Percentiles rank a stretch among this genome's conserved stretches.
These are phyloP conservation scores for Flagelloscypha sp. DNA, from an alignment of 768 basidiomycete species.

Conservation along the genomic window DNA sequence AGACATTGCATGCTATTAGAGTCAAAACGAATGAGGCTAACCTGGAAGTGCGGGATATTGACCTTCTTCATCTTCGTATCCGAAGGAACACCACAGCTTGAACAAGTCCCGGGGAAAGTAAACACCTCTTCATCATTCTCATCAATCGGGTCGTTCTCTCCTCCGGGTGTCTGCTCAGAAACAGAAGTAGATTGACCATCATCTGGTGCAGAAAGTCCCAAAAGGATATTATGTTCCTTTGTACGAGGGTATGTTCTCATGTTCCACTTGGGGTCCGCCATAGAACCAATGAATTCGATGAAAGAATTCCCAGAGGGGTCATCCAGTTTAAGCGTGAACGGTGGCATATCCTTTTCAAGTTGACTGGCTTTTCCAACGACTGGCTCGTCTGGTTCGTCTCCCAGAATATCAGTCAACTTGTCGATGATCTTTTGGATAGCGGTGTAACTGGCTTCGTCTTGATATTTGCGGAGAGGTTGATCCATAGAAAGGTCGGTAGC, in stretches of 20 bases:
- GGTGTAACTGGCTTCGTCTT: slow-evolving; percentile 60
- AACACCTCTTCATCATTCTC: slow-evolving; percentile 78
- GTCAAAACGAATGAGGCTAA: slow-evolving; percentile 18
- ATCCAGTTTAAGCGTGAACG: slow-evolving; percentile 80
- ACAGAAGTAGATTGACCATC: slow-evolving; percentile 20
- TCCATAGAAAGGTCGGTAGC: slow-evolving; percentile 70
- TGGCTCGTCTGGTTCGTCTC: slow-evolving; percentile 48
- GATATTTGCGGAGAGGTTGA: slow-evolving; percentile 76
- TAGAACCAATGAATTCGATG: slow-evolving; percentile 79
- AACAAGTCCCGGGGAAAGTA: slow-evolving; percentile 81
- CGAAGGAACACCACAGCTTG: slow-evolving; percentile 75
- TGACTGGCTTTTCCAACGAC: slow-evolving; percentile 23
- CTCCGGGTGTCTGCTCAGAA: slow-evolving; percentile 11
- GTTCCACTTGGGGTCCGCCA: slow-evolving; percentile 91
- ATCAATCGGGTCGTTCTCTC: too few species aligned
- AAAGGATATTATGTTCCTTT: slow-evolving; percentile 65
- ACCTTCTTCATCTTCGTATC: slow-evolving; percentile 95
- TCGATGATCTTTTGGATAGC: slow-evolving; percentile 75
- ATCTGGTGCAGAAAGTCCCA: slow-evolving; percentile 62
- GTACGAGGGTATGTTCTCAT: slow-evolving; percentile 76
- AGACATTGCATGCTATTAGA: not conserved
- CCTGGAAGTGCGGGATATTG: slow-evolving; percentile 96
- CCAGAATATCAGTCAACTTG: slow-evolving; percentile 55
- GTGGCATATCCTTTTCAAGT: slow-evolving; percentile 39
- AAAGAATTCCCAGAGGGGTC: slow-evolving; percentile 98